Conservation (phyloP, 805 yeast species). For the Pichia deserticola region DNA sequence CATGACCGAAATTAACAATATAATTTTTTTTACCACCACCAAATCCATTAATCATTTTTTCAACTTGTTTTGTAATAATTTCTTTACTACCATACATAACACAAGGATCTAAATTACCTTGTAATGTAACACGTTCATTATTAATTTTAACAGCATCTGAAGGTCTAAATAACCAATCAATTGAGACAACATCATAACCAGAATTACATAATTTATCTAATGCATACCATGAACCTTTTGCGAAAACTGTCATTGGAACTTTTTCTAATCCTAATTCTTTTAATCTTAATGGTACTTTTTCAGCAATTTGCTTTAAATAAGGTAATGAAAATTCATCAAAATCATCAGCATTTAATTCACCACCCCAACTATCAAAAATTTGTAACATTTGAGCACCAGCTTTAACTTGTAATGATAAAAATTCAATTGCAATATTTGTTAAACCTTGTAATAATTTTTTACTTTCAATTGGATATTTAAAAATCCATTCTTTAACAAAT, state of each 20-base stretch:
- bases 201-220: slow-evolving; percentile 73
- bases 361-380: slow-evolving; percentile 97
- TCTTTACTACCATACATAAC: slow-evolving; percentile 85
- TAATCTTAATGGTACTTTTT: slow-evolving; percentile 60
- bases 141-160: slow-evolving; percentile 71
- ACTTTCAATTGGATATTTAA: slow-evolving; percentile 64
- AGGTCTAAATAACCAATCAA: slow-evolving; percentile 89
- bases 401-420: slow-evolving; percentile 85
- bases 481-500: slow-evolving; percentile 89
- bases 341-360: slow-evolving; percentile 87
- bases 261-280: slow-evolving; percentile 65
- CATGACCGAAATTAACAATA: slow-evolving; percentile 95
- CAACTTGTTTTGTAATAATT: slow-evolving; percentile 70
- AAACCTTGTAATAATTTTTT: slow-evolving; percentile 66
- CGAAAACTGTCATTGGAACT: slow-evolving; percentile 84
- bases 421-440: slow-evolving; percentile 86
- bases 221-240: slow-evolving; percentile 98
- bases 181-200: slow-evolving; percentile 81
- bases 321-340: slow-evolving; percentile 87
- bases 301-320: slow-evolving; percentile 69
- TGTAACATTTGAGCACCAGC: slow-evolving; percentile 99
- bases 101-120: slow-evolving; percentile 96
- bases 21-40: slow-evolving; percentile 92
- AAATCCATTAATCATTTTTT: slow-evolving; percentile 81
- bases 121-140: slow-evolving; percentile 73